phyloP scores from a whole-genome alignment of 495 filamentous ascomycete genomes.

The Hypoxylon fuscum region DNA sequence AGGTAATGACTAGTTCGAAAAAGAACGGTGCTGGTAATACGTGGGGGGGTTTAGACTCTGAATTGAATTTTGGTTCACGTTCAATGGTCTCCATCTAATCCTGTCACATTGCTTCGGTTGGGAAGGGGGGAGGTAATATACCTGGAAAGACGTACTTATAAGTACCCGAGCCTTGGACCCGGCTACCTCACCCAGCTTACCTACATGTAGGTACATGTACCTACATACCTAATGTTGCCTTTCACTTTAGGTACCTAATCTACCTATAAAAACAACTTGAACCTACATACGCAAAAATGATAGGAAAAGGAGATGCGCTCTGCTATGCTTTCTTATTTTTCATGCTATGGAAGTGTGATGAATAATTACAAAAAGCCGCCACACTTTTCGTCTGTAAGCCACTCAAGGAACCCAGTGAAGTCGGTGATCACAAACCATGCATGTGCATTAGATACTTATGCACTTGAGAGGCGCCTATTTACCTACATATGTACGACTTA shows the following conservation, averaged over 20 bases:
- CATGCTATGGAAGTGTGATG: too few relatives aligned
- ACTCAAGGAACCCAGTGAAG: too few relatives aligned
- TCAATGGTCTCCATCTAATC: slow-evolving; percentile 30
- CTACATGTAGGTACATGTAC: not conserved
- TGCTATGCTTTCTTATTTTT: too few relatives aligned
- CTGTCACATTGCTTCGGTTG: slow-evolving; percentile 29
- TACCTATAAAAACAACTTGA: too few relatives aligned
- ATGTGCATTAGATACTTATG: not conserved
- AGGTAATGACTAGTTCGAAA: too few relatives aligned
- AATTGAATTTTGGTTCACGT: slow-evolving; percentile 36
- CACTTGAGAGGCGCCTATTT: too few relatives aligned
- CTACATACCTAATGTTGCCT: not conserved
- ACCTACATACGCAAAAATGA: too few relatives aligned
- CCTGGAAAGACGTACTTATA: not conserved
- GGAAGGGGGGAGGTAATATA: slow-evolving; percentile 11
- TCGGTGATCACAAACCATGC: not conserved
- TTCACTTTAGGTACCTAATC: too few relatives aligned
- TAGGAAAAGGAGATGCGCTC: too few relatives aligned
- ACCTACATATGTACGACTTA: not conserved
- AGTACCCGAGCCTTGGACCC: not conserved
- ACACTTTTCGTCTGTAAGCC: too few relatives aligned
- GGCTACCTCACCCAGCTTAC: too few relatives aligned
- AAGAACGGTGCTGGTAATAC: slow-evolving; percentile 24
- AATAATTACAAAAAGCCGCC: slow-evolving; percentile 1
- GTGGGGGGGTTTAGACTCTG: slow-evolving; percentile 38